Evolutionary conservation across 2,329 filamentous ascomycete genomes (phyloP), one percentile per base, ranked within the genome.

Genomic region (Xylariaceae sp.): DNA sequence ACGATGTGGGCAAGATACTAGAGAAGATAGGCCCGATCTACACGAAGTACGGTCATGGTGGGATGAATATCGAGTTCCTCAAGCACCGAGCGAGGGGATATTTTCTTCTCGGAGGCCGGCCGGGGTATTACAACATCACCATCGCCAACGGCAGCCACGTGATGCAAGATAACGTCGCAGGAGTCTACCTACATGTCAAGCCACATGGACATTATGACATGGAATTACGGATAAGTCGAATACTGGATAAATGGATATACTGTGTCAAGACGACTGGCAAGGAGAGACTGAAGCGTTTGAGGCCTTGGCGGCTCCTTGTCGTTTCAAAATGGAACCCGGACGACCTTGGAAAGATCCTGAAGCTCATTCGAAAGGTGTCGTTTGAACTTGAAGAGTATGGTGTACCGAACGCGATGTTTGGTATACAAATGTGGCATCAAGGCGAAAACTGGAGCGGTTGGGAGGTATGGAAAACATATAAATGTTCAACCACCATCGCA

Each of bases 21-120:
- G 71, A 77, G 18, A 76, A 78, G 11, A 87, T 90, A 59, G 79
- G 85, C 0, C 85, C 86, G 0, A 83, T 90, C 62, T 88, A 86
- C 69, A 86, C 83, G 1, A 66, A 75, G 13, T 79, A 84, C 64
- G 87, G 90, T 64, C 67, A 69, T 1, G 81, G 90, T 65, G 88
- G 88, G 7, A 83, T 90, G 58, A 86, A 90, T 61, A 78, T 90
- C 58, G 84, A 83, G 73, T 90, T 90, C 66, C 73, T 90, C 16
- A 90, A 90, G 65, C 76, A 84, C 60, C 68, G 52, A 5, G 36
- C 58, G 7, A 43, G 19, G 22, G 22, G 22, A 5, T 51, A 54
- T 14, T 41, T 50, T 47, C 31, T n/a, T 16, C 2, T 57, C 3
- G 53, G 47, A 2, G 41, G 47, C 17, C 53, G 49, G 14, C 48